Base-by-base conservation (phyloP, 306 rosid genomes). In the Prunus mongolica region DNA sequence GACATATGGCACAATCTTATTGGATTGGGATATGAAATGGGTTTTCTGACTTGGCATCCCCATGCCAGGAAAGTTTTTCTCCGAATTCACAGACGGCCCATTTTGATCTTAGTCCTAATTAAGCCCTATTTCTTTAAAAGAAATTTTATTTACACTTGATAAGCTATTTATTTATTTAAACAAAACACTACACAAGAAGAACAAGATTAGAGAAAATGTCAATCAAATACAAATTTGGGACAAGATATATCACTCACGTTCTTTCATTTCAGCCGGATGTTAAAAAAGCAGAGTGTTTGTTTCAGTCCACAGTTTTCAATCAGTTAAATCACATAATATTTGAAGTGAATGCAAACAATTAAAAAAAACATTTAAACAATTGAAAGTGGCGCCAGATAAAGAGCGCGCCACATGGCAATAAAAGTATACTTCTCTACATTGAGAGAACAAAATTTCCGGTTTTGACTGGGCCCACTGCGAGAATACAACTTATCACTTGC, bases 371-470 rank as follows among this genome's bases (percentile, higher is more conserved):
- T 12, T 5, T 5, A 61, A 74, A 70, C 49, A 75, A 71, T 69
- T 62, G 11, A 68, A 73, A 19, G 27, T 11, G 5, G 47, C 49
- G 30, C 62, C 79, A 72, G 77, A 63, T 76, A 55, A 73, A 62
- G 79, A 81, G 79, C 81, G 9, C 44, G 83, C 92, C 80, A 82
- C 72, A 41, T 71, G 85, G 83, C 79, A 25, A 69, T 61, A 57
- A 25, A 32, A 25, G 84, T 82, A 65, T 76, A 28, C 34, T 81
- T 84, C 90, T 83, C 89, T 67, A 64, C 83, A 72, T 49, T 20
- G 81, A 79, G 89, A 85, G 86, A 89, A 66, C 86, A 88, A 91
- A 88, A 87, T 80, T 88, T 91, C 83, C 71, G 47, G 57, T 65
- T 57, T 61, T 60, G 56, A 46, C 66, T 12, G 60, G 73, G 60